Conservation (phyloP, 2,329 filamentous ascomycete species). For the Colletotrichum aenigma region DNA sequence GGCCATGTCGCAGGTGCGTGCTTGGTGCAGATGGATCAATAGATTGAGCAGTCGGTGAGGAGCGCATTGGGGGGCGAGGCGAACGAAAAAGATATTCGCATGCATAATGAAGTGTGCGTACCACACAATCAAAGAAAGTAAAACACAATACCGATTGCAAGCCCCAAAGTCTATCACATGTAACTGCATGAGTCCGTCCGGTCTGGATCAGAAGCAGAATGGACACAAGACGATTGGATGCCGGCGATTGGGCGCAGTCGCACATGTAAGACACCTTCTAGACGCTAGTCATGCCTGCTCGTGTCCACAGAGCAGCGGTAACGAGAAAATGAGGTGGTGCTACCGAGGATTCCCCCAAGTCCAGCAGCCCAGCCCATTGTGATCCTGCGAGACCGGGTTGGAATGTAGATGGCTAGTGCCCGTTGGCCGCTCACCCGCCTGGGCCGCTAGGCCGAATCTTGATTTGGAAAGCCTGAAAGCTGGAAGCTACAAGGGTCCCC, state of each 20-base stretch:
- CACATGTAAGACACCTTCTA: slow-evolving; percentile 2
- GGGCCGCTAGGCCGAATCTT: slow-evolving; percentile 5
- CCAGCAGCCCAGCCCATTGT: neutral
- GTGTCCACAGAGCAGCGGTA: neutral
- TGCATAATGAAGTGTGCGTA: slow-evolving; percentile 16
- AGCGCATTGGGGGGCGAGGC: neutral
- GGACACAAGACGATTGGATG: slow-evolving; percentile 10
- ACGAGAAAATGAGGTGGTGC: neutral
- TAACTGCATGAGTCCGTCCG: neutral
- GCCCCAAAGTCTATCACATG: slow-evolving; percentile 15
- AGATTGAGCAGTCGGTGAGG: neutral
- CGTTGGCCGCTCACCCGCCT: slow-evolving; percentile 15
- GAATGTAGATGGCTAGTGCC: slow-evolving; percentile 10
- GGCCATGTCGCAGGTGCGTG: neutral
- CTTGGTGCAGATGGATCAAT: neutral
- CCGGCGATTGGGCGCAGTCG: neutral
- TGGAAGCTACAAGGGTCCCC: slow-evolving; percentile 1
- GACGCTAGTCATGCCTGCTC: slow-evolving; percentile 1
- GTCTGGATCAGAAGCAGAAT: neutral
- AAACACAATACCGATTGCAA: neutral
- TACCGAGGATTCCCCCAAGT: neutral
- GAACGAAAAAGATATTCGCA: neutral
- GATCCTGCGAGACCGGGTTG: neutral
- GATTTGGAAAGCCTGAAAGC: neutral
- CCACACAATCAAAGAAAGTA: neutral